Conservation (phyloP, 176 grass and related monocot species). For the Coix lacrymajobi region DNA sequence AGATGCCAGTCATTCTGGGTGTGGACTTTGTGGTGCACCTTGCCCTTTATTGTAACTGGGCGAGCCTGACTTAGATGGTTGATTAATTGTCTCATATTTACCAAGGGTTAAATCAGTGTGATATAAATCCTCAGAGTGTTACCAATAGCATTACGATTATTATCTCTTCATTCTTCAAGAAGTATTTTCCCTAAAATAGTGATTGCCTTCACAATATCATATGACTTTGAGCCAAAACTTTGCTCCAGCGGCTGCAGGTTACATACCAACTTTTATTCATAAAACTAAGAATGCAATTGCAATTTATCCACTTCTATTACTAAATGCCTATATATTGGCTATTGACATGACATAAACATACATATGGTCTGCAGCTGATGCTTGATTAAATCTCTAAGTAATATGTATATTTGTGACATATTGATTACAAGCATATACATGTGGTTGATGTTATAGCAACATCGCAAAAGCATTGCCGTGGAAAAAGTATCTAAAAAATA, state of each 20-base stretch:
- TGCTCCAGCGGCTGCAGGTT: slow-evolving; percentile 40
- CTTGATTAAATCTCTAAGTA: neutral
- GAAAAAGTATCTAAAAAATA: slow-evolving; percentile 12
- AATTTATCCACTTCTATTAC: neutral
- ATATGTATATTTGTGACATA: neutral
- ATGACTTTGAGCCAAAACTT: slow-evolving; percentile 44
- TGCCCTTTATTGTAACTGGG: slow-evolving; percentile 29
- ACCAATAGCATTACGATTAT: slow-evolving; percentile 70
- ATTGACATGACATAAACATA: neutral
- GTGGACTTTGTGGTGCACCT: slow-evolving; percentile 36
- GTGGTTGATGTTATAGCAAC: neutral
- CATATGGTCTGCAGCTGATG: neutral
- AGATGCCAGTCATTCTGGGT: slow-evolving; percentile 48
- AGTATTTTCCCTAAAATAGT: slow-evolving; percentile 69
- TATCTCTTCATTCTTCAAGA: slow-evolving; percentile 64
- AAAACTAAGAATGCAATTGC: neutral
- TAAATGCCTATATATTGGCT: neutral
- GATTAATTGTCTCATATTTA: slow-evolving; percentile 66
- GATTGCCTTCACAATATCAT: slow-evolving; percentile 60
- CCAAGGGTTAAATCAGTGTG: slow-evolving; percentile 51
- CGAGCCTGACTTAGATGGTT: slow-evolving; percentile 40
- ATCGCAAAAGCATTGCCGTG: neutral
- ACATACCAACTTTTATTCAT: slow-evolving; percentile 3
- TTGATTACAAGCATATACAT: neutral
- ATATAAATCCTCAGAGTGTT: slow-evolving; percentile 51